phyloP scores from a whole-genome alignment of 2,329 filamentous ascomycete species.

The Zymoseptoria passerinii region DNA sequence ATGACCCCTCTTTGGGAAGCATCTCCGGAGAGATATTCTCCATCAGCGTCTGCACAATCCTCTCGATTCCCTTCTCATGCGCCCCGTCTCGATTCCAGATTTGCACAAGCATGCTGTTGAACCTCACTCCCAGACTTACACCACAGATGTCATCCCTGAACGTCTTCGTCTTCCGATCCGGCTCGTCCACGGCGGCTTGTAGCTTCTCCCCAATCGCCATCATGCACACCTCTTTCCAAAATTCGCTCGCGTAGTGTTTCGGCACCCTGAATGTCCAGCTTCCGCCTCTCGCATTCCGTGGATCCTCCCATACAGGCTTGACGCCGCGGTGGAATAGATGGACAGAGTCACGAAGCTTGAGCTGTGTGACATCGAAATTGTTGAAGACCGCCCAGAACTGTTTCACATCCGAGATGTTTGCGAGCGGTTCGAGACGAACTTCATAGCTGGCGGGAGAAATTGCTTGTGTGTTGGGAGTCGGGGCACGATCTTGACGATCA shows the following conservation, averaged over 20 bases:
- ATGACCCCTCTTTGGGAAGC: slow-evolving; percentile 52
- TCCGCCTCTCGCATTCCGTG: slow-evolving; percentile 75
- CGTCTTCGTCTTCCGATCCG: slow-evolving; percentile 42
- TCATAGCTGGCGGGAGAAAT: slow-evolving; percentile 30
- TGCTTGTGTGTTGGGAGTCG: slow-evolving; percentile 10
- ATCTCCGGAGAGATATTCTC: slow-evolving; percentile 65
- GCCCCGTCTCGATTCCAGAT: slow-evolving; percentile 88
- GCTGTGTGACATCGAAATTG: slow-evolving; percentile 68
- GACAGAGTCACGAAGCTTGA: slow-evolving; percentile 58
- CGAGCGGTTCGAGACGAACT: slow-evolving; percentile 39
- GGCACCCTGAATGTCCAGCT: slow-evolving; percentile 88
- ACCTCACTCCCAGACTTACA: slow-evolving; percentile 76
- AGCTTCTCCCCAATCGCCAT: slow-evolving; percentile 77
- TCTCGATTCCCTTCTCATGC: slow-evolving; percentile 70
- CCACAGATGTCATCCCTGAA: slow-evolving; percentile 78
- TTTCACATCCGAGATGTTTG: slow-evolving; percentile 39
- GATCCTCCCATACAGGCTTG: slow-evolving; percentile 78
- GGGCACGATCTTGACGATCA: slow-evolving; percentile 35
- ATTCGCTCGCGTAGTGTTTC: slow-evolving; percentile 61
- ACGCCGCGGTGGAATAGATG: slow-evolving; percentile 77
- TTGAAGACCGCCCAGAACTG: slow-evolving; percentile 48
- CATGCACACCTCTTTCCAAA: slow-evolving; percentile 75
- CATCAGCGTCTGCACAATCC: slow-evolving; percentile 63
- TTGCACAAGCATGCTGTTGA: slow-evolving; percentile 80
- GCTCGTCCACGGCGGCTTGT: slow-evolving; percentile 54